Conservation (phyloP, 805 yeast genomes). For the Millerozyma miso region DNA sequence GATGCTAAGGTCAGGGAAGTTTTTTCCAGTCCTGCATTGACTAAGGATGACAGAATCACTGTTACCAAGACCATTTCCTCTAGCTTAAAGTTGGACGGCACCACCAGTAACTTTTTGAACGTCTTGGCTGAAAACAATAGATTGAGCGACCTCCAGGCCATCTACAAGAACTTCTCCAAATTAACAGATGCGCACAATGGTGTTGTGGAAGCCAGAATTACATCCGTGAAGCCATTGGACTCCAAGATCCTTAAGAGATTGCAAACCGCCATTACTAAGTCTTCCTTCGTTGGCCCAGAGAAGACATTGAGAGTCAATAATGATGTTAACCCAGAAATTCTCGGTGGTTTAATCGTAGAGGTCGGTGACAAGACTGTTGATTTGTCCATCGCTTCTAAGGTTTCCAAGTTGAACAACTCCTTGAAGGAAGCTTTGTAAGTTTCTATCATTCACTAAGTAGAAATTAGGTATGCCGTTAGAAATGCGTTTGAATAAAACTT, state of each 20-base stretch:
- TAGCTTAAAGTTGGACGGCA: slow-evolving; percentile 53
- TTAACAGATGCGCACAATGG: slow-evolving; percentile 90
- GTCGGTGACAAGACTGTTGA: slow-evolving; percentile 97
- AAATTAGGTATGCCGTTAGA: neutral
- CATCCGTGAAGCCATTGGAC: slow-evolving; percentile 83
- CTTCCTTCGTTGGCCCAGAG: slow-evolving; percentile 78
- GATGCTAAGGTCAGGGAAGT: slow-evolving; percentile 63
- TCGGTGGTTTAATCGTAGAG: slow-evolving; percentile 94
- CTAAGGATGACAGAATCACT: slow-evolving; percentile 65
- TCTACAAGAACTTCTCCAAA: slow-evolving; percentile 67
- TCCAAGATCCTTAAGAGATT: slow-evolving; percentile 72
- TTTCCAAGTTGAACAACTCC: slow-evolving; percentile 83
- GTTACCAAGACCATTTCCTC: slow-evolving; percentile 60
- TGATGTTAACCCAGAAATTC: slow-evolving; percentile 81
- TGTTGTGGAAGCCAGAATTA: slow-evolving; percentile 86
- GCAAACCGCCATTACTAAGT: slow-evolving; percentile 70
- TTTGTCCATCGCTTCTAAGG: slow-evolving; percentile 78
- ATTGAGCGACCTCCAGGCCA: slow-evolving; percentile 60
- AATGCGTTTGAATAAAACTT: neutral
- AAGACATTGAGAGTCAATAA: slow-evolving; percentile 82
- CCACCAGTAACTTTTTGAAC: slow-evolving; percentile 72
- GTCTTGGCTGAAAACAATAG: slow-evolving; percentile 95
- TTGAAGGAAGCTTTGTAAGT: slow-evolving; percentile 78
- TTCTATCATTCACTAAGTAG: neutral
- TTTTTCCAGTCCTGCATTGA: slow-evolving; percentile 79